Conservation (phyloP, 1,284 basidiomycete species). For the Cutaneotrichosporon spelunceum region DNA sequence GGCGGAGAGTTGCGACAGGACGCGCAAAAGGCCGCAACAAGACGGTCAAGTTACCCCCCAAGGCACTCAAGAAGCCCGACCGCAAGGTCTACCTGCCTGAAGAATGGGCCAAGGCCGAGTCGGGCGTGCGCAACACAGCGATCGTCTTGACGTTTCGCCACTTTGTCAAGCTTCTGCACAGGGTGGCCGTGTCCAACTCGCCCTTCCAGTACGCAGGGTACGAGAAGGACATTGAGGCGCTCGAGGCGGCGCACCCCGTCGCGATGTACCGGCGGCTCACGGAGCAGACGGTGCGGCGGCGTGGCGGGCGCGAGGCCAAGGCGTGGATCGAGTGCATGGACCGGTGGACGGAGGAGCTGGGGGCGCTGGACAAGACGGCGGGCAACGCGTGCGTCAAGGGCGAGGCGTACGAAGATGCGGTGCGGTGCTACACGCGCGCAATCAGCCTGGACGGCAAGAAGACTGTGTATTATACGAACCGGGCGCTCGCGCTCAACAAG, state of each 20-base stretch:
- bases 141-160: constrained; percentile 50
- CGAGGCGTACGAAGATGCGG: constrained; percentile 37
- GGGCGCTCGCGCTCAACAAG: constrained; percentile 50
- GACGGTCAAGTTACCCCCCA: constrained; percentile 25
- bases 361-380: constrained; percentile 48
- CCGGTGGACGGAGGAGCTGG: constrained; percentile 51
- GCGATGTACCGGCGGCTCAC: constrained; percentile 49
- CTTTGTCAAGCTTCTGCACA: constrained; percentile 51
- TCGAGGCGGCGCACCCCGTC: constrained; percentile 46
- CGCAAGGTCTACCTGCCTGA: constrained; percentile 42
- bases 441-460: constrained; percentile 51
- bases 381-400: constrained; percentile 47
- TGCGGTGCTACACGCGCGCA: constrained; percentile 49
- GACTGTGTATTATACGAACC: constrained; percentile 51
- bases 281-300: constrained; percentile 38
- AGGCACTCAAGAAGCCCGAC: constrained; percentile 13
- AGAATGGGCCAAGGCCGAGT: constrained; percentile 46
- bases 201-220: constrained; percentile 49
- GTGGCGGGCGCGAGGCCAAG: constrained; percentile 21
- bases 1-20: constrained; percentile 21
- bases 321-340: constrained; percentile 51
- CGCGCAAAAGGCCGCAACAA: constrained; percentile 27
- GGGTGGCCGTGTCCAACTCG: constrained; percentile 42
- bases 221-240: constrained; percentile 41
- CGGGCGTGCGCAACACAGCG: constrained; percentile 47